Percentiles rank a stretch among this genome's conserved stretches.
phyloP scores from a whole-genome alignment of 495 filamentous ascomycete genomes.

The Friedmanniomyces endolithicus region DNA sequence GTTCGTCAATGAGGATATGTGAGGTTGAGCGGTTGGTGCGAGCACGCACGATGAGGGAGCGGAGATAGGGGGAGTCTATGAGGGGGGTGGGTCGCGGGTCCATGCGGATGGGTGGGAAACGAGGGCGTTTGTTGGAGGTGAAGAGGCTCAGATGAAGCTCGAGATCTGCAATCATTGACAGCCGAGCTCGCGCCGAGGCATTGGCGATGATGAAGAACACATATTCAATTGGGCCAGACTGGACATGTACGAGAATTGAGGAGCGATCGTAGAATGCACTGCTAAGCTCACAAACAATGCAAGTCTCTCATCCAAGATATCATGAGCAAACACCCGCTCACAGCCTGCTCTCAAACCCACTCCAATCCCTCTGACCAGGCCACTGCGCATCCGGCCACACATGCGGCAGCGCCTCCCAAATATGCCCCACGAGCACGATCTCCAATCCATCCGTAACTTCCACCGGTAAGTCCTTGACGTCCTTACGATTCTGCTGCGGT shows the following conservation, averaged over 20 bases:
- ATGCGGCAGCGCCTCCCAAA: slow-evolving; percentile 74
- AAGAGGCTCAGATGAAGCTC: no score
- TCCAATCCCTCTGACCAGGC: slow-evolving; percentile 51
- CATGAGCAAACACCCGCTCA: slow-evolving; percentile 20
- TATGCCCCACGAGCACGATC: slow-evolving; percentile 82
- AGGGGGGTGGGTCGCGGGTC: slow-evolving; percentile 1
- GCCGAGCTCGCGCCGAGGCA: background rate
- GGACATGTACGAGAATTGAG: no score
- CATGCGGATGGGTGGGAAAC: background rate
- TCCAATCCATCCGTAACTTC: slow-evolving; percentile 81
- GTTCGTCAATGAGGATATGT: background rate
- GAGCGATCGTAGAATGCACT: background rate
- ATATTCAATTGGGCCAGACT: no score
- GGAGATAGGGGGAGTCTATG: slow-evolving; percentile 34
- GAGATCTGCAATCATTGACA: no score
- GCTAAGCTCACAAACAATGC: background rate
- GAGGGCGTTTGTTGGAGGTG: background rate
- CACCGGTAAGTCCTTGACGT: slow-evolving; percentile 79
- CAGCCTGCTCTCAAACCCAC: slow-evolving; percentile 50
- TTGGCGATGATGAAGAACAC: background rate
- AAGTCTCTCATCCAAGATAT: background rate
- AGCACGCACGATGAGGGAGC: slow-evolving; percentile 34
- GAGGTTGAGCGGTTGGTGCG: background rate
- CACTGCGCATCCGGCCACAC: slow-evolving; percentile 78
- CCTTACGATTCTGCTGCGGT: slow-evolving; percentile 80